Percentiles rank a stretch among this genome's conserved stretches.
phyloP scores from a whole-genome alignment of 2,329 filamentous ascomycete genomes.

The Pochonia chlamydosporia region DNA sequence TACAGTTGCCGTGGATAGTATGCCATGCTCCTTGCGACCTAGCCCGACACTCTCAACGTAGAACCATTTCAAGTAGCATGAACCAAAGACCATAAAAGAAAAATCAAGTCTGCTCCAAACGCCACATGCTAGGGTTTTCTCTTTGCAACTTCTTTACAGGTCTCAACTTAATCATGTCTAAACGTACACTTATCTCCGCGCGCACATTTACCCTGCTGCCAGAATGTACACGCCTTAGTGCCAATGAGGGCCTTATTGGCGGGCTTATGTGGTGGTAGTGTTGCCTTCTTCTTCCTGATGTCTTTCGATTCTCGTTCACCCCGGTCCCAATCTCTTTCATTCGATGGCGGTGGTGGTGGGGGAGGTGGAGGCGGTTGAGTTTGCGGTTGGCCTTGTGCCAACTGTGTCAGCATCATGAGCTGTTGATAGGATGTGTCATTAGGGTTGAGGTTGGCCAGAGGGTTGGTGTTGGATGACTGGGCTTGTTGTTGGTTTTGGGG shows the following conservation, averaged over 20 bases:
- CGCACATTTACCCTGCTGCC: slow-evolving; percentile 63
- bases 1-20: not conserved
- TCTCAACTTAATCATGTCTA: slow-evolving; percentile 49
- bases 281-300: slow-evolving; percentile 33
- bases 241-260: slow-evolving; percentile 54
- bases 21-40: not conserved
- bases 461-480: slow-evolving; percentile 14
- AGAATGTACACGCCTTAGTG: slow-evolving; percentile 66
- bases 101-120: slow-evolving; percentile 2
- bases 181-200: slow-evolving; percentile 72
- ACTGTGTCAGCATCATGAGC: slow-evolving; percentile 31
- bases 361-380: slow-evolving; percentile 18
- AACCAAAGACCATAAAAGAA: not conserved
- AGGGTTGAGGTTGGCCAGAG: slow-evolving; percentile 25
- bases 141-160: not conserved
- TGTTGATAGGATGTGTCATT: slow-evolving; percentile 35
- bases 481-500: slow-evolving; percentile 18
- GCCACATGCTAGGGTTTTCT: slow-evolving; percentile 2
- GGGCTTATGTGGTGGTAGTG: slow-evolving; percentile 35
- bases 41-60: not conserved
- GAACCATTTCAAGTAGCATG: not conserved
- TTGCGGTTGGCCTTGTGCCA: slow-evolving; percentile 27
- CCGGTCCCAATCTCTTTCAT: slow-evolving; percentile 20
- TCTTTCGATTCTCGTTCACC: slow-evolving; percentile 30
- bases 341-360: slow-evolving; percentile 5